Percentiles rank a stretch among this genome's conserved stretches.
phyloP scores from a whole-genome alignment of 2,329 filamentous ascomycete genomes.

The Coniochaeta sp. region DNA sequence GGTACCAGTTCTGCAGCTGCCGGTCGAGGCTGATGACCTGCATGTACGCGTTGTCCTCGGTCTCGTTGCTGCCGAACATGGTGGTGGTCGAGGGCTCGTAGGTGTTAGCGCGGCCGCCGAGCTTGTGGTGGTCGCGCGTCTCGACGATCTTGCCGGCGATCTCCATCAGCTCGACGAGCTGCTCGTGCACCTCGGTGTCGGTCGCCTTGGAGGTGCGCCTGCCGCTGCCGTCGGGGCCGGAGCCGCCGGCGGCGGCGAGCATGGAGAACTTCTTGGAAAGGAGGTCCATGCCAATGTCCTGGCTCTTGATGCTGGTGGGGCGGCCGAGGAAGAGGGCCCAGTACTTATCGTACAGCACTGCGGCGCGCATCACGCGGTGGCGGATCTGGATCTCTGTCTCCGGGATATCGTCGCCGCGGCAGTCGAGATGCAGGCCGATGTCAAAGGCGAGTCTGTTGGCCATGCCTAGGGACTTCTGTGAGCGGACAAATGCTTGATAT shows the following conservation, averaged over 20 bases:
- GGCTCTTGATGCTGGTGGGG: slow-evolving; percentile 44
- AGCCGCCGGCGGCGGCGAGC: slow-evolving; percentile 26
- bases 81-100: slow-evolving; percentile 23
- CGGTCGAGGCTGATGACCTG: slow-evolving; percentile 43
- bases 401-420: slow-evolving; percentile 29
- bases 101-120: slow-evolving; percentile 19
- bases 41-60: slow-evolving; percentile 39
- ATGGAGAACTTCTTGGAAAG: slow-evolving; percentile 36
- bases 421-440: slow-evolving; percentile 41
- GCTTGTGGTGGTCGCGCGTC: slow-evolving; percentile 26
- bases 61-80: slow-evolving; percentile 19
- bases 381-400: slow-evolving; percentile 39
- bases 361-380: slow-evolving; percentile 43
- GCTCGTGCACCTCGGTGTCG: slow-evolving; percentile 36
- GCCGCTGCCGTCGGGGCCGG: slow-evolving; percentile 19
- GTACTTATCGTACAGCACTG: slow-evolving; percentile 45
- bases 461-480: slow-evolving; percentile 23
- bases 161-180: slow-evolving; percentile 48
- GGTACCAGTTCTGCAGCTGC: slow-evolving; percentile 47
- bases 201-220: slow-evolving; percentile 15
- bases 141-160: slow-evolving; percentile 45
- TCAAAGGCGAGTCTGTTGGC: slow-evolving; percentile 38
- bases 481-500: slow-evolving; percentile 8
- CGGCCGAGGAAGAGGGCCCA: slow-evolving; percentile 48
- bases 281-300: slow-evolving; percentile 41